These are phyloP conservation scores for Dipodascus geniculatus DNA, from an alignment of 805 yeast species.

Conservation along the genomic window DNA sequence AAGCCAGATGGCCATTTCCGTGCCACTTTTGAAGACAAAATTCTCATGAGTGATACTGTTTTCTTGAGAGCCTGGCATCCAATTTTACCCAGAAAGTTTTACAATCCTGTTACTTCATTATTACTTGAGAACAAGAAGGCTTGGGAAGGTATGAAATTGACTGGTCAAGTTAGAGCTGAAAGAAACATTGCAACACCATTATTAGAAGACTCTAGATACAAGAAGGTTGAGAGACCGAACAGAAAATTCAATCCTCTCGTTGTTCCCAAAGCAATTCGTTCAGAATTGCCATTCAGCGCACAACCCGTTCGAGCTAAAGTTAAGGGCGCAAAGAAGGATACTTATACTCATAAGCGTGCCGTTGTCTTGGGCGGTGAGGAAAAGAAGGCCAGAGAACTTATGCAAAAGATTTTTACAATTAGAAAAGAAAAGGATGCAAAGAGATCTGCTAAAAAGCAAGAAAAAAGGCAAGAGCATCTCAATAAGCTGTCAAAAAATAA, in stretches of 20 bases:
- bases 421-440: slow-evolving; percentile 77
- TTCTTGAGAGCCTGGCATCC: slow-evolving; percentile 96
- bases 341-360: slow-evolving; percentile 83
- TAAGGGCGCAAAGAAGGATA: slow-evolving; percentile 64
- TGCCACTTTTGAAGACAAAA: slow-evolving; percentile 94
- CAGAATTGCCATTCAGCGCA: slow-evolving; percentile 80
- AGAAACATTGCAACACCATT: slow-evolving; percentile 52
- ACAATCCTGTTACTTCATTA: slow-evolving; percentile 92
- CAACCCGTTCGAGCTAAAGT: slow-evolving; percentile 58
- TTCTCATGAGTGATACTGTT: slow-evolving; percentile 70
- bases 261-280: slow-evolving; percentile 71
- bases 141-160: slow-evolving; percentile 95
- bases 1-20: slow-evolving; percentile 93
- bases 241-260: slow-evolving; percentile 79
- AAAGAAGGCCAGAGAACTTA: slow-evolving; percentile 80
- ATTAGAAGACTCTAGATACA: slow-evolving; percentile 39
- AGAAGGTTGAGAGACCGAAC: slow-evolving; percentile 71
- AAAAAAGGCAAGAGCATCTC: slow-evolving; percentile 60
- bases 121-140: slow-evolving; percentile 63
- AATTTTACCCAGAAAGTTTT: slow-evolving; percentile 76
- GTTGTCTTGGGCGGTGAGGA: slow-evolving; percentile 89
- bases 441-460: slow-evolving; percentile 60
- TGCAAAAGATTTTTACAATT: slow-evolving; percentile 77
- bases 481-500: slow-evolving; percentile 68
- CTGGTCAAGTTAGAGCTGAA: slow-evolving; percentile 86